Percentiles rank a stretch among this genome's conserved stretches.
Conservation (phyloP, 1,139 yeast species). For the Lodderomyces orthopsilosis region DNA sequence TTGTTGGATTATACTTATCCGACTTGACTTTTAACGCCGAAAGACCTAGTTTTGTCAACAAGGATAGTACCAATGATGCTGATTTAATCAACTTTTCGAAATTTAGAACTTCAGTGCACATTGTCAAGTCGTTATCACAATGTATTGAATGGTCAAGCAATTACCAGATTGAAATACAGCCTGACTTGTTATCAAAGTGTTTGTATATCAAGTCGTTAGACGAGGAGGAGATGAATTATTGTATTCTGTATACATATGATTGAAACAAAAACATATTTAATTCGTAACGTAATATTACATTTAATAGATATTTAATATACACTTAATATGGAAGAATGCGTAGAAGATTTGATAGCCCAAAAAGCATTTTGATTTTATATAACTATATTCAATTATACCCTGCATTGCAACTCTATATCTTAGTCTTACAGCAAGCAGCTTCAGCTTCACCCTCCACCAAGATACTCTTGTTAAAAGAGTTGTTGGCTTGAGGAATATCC, state of each 20-base stretch:
- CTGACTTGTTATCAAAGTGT: conserved; percentile 76
- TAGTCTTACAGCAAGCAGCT: conserved; percentile 47
- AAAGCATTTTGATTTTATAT: too few species aligned
- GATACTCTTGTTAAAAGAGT: conserved; percentile 70
- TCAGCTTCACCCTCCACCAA: conserved; percentile 25
- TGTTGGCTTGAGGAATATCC: conserved; percentile 74
- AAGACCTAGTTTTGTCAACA: conserved; percentile 46
- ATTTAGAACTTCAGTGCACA: conserved; percentile 71
- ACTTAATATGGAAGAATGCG: too few species aligned
- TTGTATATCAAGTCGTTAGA: conserved; percentile 75
- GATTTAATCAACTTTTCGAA: conserved; percentile 69
- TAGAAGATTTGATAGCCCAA: too few species aligned
- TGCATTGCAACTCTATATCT: conserved; percentile 18
- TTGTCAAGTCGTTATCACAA: conserved; percentile 76
- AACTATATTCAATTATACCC: too few species aligned
- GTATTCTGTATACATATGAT: conserved; percentile 9
- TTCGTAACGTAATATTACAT: not conserved
- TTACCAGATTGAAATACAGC: conserved; percentile 49
- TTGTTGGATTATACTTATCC: conserved; percentile 79
- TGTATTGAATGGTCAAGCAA: conserved; percentile 82
- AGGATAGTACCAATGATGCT: conserved; percentile 1
- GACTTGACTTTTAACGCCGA: conserved; percentile 83
- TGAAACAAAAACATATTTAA: not conserved
- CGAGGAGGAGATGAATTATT: conserved; percentile 67
- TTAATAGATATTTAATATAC: conserved; percentile 1